phyloP scores from a whole-genome alignment of 1,139 yeast genomes.

The Candida pseudoviswanathii region DNA sequence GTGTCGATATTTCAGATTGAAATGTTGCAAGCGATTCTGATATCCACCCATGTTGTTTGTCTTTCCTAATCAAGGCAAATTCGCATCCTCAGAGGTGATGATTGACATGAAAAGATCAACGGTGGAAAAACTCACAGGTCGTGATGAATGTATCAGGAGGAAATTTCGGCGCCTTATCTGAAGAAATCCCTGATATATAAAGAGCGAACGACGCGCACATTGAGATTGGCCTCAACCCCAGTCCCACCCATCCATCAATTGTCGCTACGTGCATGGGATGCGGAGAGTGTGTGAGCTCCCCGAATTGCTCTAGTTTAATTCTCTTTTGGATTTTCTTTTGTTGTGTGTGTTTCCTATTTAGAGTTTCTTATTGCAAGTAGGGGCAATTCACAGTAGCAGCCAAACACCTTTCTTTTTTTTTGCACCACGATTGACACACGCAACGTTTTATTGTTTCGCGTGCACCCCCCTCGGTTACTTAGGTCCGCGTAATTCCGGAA shows the following conservation, averaged over 20 bases:
- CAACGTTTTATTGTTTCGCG: background rate
- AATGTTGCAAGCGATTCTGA: background rate
- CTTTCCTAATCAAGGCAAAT: background rate
- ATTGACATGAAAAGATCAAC: background rate
- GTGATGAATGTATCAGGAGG: background rate
- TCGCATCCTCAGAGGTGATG: background rate
- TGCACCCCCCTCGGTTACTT: too few relatives aligned
- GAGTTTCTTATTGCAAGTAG: background rate
- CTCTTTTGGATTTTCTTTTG: background rate
- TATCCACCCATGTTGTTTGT: background rate
- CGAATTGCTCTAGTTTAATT: too few relatives aligned
- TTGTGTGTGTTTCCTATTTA: background rate
- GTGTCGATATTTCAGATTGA: background rate
- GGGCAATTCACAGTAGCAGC: background rate
- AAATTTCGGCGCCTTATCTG: background rate
- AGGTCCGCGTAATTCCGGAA: too few relatives aligned
- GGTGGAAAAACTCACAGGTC: background rate
- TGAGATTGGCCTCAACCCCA: too few relatives aligned
- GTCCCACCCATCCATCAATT: background rate
- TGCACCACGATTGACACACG: background rate
- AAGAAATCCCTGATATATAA: background rate
- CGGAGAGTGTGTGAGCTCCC: too few relatives aligned
- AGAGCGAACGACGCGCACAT: background rate
- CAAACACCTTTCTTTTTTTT: background rate
- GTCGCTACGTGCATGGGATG: background rate